Base-by-base conservation (phyloP, 345 rosid genomes). In the Eucalyptus virginea region DNA sequence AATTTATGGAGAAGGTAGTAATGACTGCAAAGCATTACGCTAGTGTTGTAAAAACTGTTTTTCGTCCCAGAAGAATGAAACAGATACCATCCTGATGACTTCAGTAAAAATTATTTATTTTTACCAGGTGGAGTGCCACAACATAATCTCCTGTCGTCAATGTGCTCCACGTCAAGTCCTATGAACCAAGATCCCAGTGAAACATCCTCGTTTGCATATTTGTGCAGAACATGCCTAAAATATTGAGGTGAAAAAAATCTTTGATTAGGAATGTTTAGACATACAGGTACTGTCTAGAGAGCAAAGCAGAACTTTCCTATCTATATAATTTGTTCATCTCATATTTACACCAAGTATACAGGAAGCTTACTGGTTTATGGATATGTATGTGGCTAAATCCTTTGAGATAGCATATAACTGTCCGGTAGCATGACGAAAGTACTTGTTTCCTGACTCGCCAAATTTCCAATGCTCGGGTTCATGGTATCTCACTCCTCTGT, bases 101-200 rank as follows among this genome's bases (percentile, higher is more conserved):
- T 34, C n/a, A 52, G 34, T 16, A 44, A 54, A 51, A 44, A n/a
- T 45, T 24, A 45, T 81, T 80, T 86, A 62, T 72, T n/a, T 93
- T 92, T 94, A 98, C 99, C 99, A n/a, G 98, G 98, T 90, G 97
- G 99, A 47, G 99, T 98, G 92, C 99, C 99, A 42, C 99, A 98
- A 80, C 99, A 98, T 80, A 98, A 91, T 92, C 99, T 94, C 87
- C 99, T 94, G 90, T 98, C 99, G 88, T 97, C 99, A 18, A 98
- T 94, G 89, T 97, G 99, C 88, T 98, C 95, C 86, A 92, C 97
- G 72, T 98, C 98, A n/a, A 98, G 96, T 28, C 99, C 99, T 15
- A 98, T 97, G 94, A 98, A 97, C 99, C 99, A 98, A 51, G 99
- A 93, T 86, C 99, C 99, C 92, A 98, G 77, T 2, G 99, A 96